Base-by-base conservation (phyloP, 108 stramenopile species). In the Cyclostephanos invisitatus region DNA sequence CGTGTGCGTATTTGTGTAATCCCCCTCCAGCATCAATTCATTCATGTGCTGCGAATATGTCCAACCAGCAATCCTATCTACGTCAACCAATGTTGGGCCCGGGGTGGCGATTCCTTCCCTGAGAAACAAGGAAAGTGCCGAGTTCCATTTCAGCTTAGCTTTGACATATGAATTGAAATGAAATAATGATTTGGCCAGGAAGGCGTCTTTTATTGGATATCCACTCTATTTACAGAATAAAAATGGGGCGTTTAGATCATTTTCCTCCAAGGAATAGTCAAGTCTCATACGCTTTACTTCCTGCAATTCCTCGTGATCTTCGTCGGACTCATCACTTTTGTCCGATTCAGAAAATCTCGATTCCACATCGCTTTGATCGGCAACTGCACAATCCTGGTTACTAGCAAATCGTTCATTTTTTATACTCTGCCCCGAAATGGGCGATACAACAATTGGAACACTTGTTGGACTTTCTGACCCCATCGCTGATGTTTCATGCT, bases 141-240 rank as follows among this genome's bases (percentile, higher is more conserved):
- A 1, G 64, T 65, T 65, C 50, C 22, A 2, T 24, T 48, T 50
- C 32, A 20, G 29, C 64, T 48, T 65, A 6, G 47, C 47, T 27
- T 27, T 25, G 7, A 65, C 29, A n/a, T 32, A 49, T 51, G 48
- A 51, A 51, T 65, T 65, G 5, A 65, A 46, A 47, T 64, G 64
- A 21, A 64, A 64, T 50, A 64, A 12, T 48, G 64, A 17, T 29
- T 64, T 48, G 27, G 7, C 27, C 3, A 64, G 6, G 46, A 64
- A 64, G 42, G 64, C 29, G 4, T 21, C 22, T n/a, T n/a, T n/a
- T n/a, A 24, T 36, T 40, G 21, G 44, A 48, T 47, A 22, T 63
- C 11, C 14, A 44, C 24, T 40, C 44, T 9, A 20, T 53, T 53
- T 7, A 53, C 51, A 53, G n/a, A 5, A n/a, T 18, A 9, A 57